phyloP scores from a whole-genome alignment of 2,329 filamentous ascomycete genomes.

The Orbilia blumenaviensis region DNA sequence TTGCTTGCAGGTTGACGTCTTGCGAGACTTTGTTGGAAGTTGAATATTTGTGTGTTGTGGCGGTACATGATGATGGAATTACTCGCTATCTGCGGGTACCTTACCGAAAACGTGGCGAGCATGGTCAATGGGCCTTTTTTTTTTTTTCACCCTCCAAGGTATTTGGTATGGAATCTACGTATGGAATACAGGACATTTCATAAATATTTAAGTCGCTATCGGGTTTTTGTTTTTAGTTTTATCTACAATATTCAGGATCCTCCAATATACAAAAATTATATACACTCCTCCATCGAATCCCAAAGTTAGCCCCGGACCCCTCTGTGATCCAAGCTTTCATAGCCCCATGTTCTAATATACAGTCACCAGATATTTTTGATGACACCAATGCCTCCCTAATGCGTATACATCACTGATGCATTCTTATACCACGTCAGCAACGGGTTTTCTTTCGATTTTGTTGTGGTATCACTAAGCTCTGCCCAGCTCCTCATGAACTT shows the following conservation, averaged over 20 bases:
- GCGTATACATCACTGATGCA: slow-evolving; percentile 87
- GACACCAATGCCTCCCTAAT: slow-evolving; percentile 63
- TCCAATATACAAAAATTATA: too few species aligned
- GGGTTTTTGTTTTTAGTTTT: too few species aligned
- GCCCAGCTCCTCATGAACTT: slow-evolving; percentile 92
- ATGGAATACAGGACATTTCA: too few species aligned
- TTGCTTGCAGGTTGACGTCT: too few species aligned
- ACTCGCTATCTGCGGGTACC: not conserved
- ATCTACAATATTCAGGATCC: slow-evolving; percentile 2
- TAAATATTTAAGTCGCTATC: too few species aligned
- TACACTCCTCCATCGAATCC: not conserved
- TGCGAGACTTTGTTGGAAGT: slow-evolving; percentile 5
- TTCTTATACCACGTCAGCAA: slow-evolving; percentile 94
- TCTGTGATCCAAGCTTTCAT: not conserved
- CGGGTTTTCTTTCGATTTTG: slow-evolving; percentile 90
- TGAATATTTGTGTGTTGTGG: slow-evolving; percentile 20
- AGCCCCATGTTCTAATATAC: slow-evolving; percentile 8
- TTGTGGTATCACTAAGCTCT: slow-evolving; percentile 87
- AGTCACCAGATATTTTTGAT: not conserved
- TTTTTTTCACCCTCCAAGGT: too few species aligned
- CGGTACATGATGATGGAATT: not conserved
- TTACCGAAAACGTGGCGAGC: not conserved
- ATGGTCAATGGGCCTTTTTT: too few species aligned
- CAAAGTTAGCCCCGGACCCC: not conserved
- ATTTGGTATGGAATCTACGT: too few species aligned